Evolutionary conservation across 192 early-diverging fungal species (phyloP).

Genomic region (Backusella westeae): DNA sequence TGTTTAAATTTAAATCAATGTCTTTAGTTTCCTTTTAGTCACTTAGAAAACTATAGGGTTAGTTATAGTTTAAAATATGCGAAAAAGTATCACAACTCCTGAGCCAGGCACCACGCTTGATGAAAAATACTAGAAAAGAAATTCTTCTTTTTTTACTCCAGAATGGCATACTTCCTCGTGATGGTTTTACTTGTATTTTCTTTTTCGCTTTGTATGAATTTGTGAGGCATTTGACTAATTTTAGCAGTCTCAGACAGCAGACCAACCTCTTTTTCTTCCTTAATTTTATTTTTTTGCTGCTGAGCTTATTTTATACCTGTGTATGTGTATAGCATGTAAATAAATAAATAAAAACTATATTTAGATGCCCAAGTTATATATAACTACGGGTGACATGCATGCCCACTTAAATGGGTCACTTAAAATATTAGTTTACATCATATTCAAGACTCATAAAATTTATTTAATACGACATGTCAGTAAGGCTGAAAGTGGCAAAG

Average conservation of each 20-base stretch:
- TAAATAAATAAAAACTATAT: neutral
- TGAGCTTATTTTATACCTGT: neutral
- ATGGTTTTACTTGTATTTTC: neutral
- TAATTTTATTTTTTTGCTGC: neutral
- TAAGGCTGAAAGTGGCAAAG: neutral
- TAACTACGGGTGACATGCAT: neutral
- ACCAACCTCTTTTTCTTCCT: neutral
- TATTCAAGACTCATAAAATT: neutral
- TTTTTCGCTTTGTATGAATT: neutral
- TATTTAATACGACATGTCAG: neutral
- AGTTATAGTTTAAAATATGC: neutral
- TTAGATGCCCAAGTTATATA: neutral
- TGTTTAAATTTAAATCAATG: neutral
- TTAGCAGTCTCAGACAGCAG: neutral
- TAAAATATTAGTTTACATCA: neutral
- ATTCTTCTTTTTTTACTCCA: neutral
- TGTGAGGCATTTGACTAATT: neutral
- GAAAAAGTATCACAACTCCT: neutral
- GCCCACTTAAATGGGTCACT: neutral
- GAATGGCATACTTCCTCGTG: slow-evolving; percentile 7
- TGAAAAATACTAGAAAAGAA: neutral
- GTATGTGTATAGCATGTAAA: neutral
- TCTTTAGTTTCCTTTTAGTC: neutral
- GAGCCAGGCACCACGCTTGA: neutral
- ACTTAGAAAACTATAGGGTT: neutral